Conservation (phyloP, 805 yeast genomes). For the Tetrapisispora namnaoensis region DNA sequence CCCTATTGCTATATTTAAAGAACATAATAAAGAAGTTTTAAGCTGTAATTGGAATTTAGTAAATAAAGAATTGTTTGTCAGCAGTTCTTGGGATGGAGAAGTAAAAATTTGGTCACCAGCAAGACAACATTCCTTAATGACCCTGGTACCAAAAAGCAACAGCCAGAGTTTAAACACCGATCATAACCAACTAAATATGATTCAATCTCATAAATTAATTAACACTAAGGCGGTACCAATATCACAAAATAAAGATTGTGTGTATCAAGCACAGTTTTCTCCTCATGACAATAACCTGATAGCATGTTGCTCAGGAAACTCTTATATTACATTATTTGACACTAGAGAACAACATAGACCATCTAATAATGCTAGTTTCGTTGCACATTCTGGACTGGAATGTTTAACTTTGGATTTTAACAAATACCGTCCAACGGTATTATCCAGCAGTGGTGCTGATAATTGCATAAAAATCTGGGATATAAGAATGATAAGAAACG, state of each 20-base stretch:
- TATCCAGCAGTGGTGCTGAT: constrained; percentile 92
- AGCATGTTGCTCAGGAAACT: constrained; percentile 61
- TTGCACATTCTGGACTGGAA: constrained; percentile 77
- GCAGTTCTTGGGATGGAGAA: constrained; percentile 89
- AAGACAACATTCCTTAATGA: constrained; percentile 45
- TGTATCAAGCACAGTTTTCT: constrained; percentile 71
- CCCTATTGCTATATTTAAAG: constrained; percentile 67
- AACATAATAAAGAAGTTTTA: constrained; percentile 69
- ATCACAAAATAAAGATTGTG: constrained; percentile 42
- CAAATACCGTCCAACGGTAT: constrained; percentile 67
- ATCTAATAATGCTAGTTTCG: constrained; percentile 36
- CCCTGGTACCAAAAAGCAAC: constrained; percentile 35
- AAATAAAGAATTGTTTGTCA: constrained; percentile 56
- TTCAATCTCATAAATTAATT: neutral
- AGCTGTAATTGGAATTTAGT: constrained; percentile 65
- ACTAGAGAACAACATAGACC: constrained; percentile 56
- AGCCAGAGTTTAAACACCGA: constrained; percentile 18
- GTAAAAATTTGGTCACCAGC: constrained; percentile 70
- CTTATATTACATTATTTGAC: constrained; percentile 76
- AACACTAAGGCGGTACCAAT: constrained; percentile 28
- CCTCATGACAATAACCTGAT: constrained; percentile 73
- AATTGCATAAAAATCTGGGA: constrained; percentile 83
- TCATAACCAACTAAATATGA: constrained; percentile 14
- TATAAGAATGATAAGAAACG: constrained; percentile 42
- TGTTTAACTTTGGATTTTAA: constrained; percentile 80